Evolutionary conservation across 495 filamentous ascomycete species (phyloP).

Genomic region (Sporormia fimetaria): DNA sequence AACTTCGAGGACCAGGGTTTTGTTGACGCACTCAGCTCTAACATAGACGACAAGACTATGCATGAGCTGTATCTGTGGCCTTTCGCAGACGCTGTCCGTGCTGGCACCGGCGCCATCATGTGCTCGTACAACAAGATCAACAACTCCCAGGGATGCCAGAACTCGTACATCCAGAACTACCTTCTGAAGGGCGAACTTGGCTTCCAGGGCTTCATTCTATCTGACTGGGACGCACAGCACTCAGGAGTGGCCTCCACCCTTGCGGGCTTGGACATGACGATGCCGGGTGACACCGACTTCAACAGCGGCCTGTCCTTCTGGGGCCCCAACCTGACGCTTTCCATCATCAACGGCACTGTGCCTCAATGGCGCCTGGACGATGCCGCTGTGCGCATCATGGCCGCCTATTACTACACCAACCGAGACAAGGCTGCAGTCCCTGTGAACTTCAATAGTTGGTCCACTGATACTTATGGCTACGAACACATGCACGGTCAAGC

Average conservation of each 20-base stretch:
- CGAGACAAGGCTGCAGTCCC: slow-evolving; percentile 50
- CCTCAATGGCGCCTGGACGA: slow-evolving; percentile 89
- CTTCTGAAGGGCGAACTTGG: slow-evolving; percentile 83
- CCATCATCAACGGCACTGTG: slow-evolving; percentile 80
- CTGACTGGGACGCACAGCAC: slow-evolving; percentile 50
- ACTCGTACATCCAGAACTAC: slow-evolving; percentile 66
- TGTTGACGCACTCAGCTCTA: slow-evolving; percentile 65
- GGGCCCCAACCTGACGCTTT: slow-evolving; percentile 76
- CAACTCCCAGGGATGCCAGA: slow-evolving; percentile 58
- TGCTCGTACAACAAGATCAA: slow-evolving; percentile 86
- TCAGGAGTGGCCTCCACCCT: slow-evolving; percentile 65
- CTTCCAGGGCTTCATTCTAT: slow-evolving; percentile 71
- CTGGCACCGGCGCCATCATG: slow-evolving; percentile 48
- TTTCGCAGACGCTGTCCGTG: slow-evolving; percentile 48
- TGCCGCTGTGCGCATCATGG: slow-evolving; percentile 86
- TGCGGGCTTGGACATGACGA: slow-evolving; percentile 88
- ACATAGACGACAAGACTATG: slow-evolving; percentile 87
- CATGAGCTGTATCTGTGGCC: slow-evolving; percentile 94
- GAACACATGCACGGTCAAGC: slow-evolving; percentile 49
- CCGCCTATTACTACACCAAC: slow-evolving; percentile 84
- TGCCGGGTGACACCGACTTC: slow-evolving; percentile 81
- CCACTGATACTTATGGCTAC: slow-evolving; percentile 58
- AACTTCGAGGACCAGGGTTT: slow-evolving; percentile 48
- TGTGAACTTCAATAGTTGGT: slow-evolving; percentile 87
- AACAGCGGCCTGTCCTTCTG: slow-evolving; percentile 64